Conservation (phyloP, 2,329 filamentous ascomycete genomes). For the Coniochaeta sp. region DNA sequence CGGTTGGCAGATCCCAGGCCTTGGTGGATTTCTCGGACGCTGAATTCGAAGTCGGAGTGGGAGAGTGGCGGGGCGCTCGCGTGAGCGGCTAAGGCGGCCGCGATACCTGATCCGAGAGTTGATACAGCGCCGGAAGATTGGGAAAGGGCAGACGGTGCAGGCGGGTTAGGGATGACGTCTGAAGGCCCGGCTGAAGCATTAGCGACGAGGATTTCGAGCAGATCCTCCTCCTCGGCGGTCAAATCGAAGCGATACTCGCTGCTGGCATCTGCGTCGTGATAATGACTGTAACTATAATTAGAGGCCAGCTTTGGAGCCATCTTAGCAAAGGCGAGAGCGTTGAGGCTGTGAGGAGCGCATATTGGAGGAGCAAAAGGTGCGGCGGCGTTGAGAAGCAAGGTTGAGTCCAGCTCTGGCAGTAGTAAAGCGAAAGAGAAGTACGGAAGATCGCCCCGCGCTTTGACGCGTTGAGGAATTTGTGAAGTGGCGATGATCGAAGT, state of each 20-base stretch:
- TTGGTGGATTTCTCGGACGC: constrained; percentile 1
- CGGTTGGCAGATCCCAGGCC: constrained; percentile 7
- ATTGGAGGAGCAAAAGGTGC: neutral
- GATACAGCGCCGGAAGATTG: neutral
- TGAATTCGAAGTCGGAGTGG: constrained; percentile 9
- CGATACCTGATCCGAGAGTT: constrained; percentile 6
- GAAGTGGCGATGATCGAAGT: neutral
- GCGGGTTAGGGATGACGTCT: neutral
- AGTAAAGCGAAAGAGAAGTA: neutral
- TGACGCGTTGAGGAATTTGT: neutral
- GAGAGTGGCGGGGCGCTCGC: constrained; percentile 6
- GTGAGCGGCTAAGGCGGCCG: constrained; percentile 1
- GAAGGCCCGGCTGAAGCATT: neutral
- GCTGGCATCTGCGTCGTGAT: constrained; percentile 23
- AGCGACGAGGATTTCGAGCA: constrained; percentile 22
- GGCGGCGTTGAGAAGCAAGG: neutral
- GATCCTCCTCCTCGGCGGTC: constrained; percentile 36
- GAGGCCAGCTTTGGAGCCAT: neutral
- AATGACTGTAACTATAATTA: neutral
- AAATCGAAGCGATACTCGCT: constrained; percentile 40
- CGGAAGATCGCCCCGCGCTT: neutral
- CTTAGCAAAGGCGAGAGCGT: neutral
- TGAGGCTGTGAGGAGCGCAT: neutral
- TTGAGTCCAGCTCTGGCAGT: neutral
- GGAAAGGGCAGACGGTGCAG: neutral